Base-by-base conservation (phyloP, 352 stramenopile genomes). In the Pythium pyrilobum region DNA sequence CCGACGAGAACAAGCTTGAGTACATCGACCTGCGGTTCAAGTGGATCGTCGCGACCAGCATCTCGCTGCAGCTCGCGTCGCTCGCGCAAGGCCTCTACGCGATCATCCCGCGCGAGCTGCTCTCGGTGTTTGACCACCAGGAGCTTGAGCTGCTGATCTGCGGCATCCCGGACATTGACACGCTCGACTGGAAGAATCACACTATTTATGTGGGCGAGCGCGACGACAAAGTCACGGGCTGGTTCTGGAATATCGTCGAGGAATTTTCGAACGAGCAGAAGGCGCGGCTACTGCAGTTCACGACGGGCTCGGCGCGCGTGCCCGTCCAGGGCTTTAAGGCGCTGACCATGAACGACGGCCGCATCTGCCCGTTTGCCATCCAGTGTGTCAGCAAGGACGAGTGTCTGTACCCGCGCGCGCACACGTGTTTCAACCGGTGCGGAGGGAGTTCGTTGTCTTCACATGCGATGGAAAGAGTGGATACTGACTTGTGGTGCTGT, bases 101-200 rank as follows among this genome's bases (percentile, higher is more conserved):
- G 23, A 88, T 99, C 37, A 95, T 99, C 23, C 96, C 96, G 28
- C 70, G 77, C 37, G 93, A 98, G 62, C 69, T 98, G 20, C 55
- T 91, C 16, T 95, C 91, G 5, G 97, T 99, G 36, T 99, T 99
- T 64, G 97, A 96, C 49, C 89, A 98, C 43, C 89, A 96, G 59
- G 96, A 99, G 66, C 76, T 99, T 27, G 96, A 99, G 66, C 79
- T 99, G 24, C 72, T 99, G 32, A 98, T 99, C 53, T 98, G 92
- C 44, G 97, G 97, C 21, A 92, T 99, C 62, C 96, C 96, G 15
- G 92, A 98, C 47, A 98, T 99, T 52, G 95, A 99, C 66, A 83
- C 98, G 44, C 63, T 89, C 37, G 95, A 99, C 69, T 92, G 97
- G 74, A 96, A 98, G 63, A 86, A 87, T 52, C 95, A 99, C 68